phyloP scores from a whole-genome alignment of 2,329 filamentous ascomycete species.

The Allantophomopsis cytisporea region DNA sequence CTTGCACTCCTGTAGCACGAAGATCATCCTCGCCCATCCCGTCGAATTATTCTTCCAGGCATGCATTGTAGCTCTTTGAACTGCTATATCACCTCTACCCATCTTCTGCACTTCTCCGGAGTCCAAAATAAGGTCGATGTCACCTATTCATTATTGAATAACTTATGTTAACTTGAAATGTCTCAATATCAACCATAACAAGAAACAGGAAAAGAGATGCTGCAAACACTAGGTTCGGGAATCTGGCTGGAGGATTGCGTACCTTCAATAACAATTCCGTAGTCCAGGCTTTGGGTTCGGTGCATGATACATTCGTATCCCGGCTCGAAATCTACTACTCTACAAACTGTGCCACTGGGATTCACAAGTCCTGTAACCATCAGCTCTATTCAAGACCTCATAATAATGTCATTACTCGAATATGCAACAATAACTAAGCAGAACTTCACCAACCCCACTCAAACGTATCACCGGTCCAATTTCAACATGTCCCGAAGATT shows the following conservation, averaged over 20 bases:
- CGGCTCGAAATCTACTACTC: slow-evolving; percentile 8
- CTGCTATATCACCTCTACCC: slow-evolving; percentile 21
- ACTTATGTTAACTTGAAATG: no score
- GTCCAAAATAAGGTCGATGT: slow-evolving; percentile 24
- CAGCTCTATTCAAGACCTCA: no score
- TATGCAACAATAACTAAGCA: no score
- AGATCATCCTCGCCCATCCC: slow-evolving; percentile 8
- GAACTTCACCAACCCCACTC: no score
- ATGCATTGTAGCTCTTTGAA: slow-evolving; percentile 29
- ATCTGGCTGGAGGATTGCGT: no score
- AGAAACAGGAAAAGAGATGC: no score
- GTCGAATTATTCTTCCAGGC: slow-evolving; percentile 25
- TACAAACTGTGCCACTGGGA: slow-evolving; percentile 4
- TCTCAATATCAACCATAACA: no score
- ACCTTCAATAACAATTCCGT: slow-evolving; percentile 21
- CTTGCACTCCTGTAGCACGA: slow-evolving; percentile 4
- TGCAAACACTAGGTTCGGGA: no score
- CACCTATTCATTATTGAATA: slow-evolving; percentile 7
- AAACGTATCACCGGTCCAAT: no score
- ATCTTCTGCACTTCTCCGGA: slow-evolving; percentile 23
- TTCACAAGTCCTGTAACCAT: slow-evolving; percentile 1
- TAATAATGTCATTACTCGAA: no score
- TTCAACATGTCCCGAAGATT: no score
- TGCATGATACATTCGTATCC: slow-evolving; percentile 19
- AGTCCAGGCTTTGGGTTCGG: slow-evolving; percentile 26